These are phyloP conservation scores for Vicia villosa DNA, from an alignment of 306 rosid species.

Conservation along the genomic window DNA sequence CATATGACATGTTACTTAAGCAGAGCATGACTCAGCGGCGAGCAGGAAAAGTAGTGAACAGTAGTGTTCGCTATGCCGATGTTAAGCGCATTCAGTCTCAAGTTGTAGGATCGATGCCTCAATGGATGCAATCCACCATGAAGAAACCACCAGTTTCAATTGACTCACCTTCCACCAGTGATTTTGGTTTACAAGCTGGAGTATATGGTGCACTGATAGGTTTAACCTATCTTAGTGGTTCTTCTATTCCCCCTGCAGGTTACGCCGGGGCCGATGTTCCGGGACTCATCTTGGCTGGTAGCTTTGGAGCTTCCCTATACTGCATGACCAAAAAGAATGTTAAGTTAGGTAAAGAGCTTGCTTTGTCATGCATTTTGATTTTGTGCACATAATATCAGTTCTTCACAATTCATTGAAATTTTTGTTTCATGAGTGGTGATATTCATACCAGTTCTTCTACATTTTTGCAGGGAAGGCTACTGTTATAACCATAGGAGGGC, in stretches of 20 bases:
- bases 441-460: not conserved
- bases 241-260: too few relatives aligned
- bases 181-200: too few relatives aligned
- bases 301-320: slow-evolving; percentile 98
- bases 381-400: slow-evolving; percentile 13
- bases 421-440: not conserved
- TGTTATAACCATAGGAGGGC: slow-evolving; percentile 85
- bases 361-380: slow-evolving; percentile 25
- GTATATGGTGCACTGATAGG: too few relatives aligned
- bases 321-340: slow-evolving; percentile 90
- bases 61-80: slow-evolving; percentile 84
- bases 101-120: slow-evolving; percentile 62
- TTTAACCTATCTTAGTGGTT: too few relatives aligned
- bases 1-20: slow-evolving; percentile 82
- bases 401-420: slow-evolving; percentile 20
- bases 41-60: slow-evolving; percentile 81
- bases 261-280: too few relatives aligned
- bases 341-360: slow-evolving; percentile 77
- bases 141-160: slow-evolving; percentile 74
- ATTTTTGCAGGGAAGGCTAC: slow-evolving; percentile 86
- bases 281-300: too few relatives aligned
- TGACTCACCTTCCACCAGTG: slow-evolving; percentile 72
- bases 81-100: slow-evolving; percentile 73
- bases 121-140: slow-evolving; percentile 69
- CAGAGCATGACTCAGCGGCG: slow-evolving; percentile 89